These are phyloP conservation scores for Saxispiralis lemnorum DNA, from an alignment of 495 filamentous ascomycete genomes.

Conservation along the genomic window DNA sequence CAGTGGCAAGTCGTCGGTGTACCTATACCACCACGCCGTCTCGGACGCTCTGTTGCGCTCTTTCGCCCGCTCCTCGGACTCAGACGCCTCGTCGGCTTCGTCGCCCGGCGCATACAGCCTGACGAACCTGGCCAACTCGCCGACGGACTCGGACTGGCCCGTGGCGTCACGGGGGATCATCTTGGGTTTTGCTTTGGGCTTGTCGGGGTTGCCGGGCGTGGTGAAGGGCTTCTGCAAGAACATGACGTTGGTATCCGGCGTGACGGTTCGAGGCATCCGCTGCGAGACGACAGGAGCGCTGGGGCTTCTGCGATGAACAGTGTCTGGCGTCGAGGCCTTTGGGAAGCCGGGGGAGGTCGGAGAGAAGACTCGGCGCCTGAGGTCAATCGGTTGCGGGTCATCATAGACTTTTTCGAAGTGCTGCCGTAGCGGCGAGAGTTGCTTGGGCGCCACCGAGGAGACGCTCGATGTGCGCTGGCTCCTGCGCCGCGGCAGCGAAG, in stretches of 20 bases:
- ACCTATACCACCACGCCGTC: background rate
- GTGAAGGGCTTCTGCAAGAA: background rate
- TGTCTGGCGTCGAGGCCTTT: too few species aligned
- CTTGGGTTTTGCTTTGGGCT: background rate
- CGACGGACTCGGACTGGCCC: background rate
- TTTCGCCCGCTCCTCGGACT: background rate
- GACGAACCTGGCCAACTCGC: constrained; percentile 5
- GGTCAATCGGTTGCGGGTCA: too few species aligned
- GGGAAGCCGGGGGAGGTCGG: too few species aligned
- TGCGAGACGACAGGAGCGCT: too few species aligned
- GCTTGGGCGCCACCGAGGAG: too few species aligned
- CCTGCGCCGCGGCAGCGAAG: background rate
- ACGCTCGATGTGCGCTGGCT: background rate
- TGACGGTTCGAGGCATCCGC: too few species aligned
- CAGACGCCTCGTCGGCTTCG: background rate
- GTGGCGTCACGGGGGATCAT: background rate
- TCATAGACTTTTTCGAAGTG: too few species aligned
- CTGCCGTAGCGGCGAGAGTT: too few species aligned
- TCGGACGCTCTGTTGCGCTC: background rate
- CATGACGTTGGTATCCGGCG: too few species aligned
- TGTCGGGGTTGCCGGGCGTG: background rate
- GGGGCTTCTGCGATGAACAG: too few species aligned
- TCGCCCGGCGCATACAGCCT: background rate
- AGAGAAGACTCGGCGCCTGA: too few species aligned
- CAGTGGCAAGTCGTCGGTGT: background rate